Evolutionary conservation across 805 yeast species (phyloP), one percentile per base, ranked within the genome.

Genomic region (Blastobotrys terrestris): DNA sequence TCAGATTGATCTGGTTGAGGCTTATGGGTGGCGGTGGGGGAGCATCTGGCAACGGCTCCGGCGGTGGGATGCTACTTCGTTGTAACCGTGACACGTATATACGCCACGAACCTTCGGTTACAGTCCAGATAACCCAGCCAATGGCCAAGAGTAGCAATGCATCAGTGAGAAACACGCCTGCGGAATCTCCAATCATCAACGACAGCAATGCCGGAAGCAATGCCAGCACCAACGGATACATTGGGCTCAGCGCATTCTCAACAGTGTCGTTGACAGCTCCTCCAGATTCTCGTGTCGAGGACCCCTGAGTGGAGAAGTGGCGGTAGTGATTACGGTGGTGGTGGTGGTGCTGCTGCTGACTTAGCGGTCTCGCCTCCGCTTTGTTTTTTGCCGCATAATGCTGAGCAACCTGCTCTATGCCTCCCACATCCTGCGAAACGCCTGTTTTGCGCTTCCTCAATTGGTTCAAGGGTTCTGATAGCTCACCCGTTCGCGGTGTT

Each of bases 101-200:
- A 18, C 49, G 46, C 64, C 63, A 61, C 35, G 58, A 35, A 20
- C 55, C 49, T 21, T 60, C 63, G n/a, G 60, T 53, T 18, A 61
- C 40, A 2, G 50, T 44, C 55, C 58, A 60, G n/a, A 61, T 22
- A 4, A 58, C 47, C 59, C 62, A 61, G 14, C 57, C 62, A 13
- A 60, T 53, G 6, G 56, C 62, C 14, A 48, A 21, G 19, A 61
- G 52, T 2, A 59, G 50, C 39, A 61, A 51, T 22, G 46, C 49
- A 47, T 61, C 64, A 14, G 60, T 52, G 18, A 56, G 55, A 5
- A 61, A 45, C 3, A 50, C 43, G 4, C 63, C 61, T 3, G 57
- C 60, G 5, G 48, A 19, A 26, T 58, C 62, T 11, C 55, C 58
- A 11, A 52, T 39, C 16, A 58, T n/a, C 2, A 59, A 39, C 19